These are phyloP conservation scores for Fusarium irregulare DNA, from an alignment of 2,329 filamentous ascomycete species.

Conservation along the genomic window DNA sequence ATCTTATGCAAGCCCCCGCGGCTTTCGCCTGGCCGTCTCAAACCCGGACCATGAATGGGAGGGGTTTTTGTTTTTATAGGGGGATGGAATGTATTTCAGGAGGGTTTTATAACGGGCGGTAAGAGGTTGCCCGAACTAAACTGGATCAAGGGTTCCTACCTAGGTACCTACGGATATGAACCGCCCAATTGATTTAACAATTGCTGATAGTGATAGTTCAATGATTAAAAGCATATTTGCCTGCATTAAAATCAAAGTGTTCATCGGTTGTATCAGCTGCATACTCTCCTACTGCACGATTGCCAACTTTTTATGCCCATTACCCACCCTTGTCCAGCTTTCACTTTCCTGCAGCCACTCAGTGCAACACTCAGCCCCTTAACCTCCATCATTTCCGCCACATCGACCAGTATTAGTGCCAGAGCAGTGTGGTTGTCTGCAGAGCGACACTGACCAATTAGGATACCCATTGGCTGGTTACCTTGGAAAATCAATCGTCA, in stretches of 20 bases:
- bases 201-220: background rate
- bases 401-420: constrained; percentile 14
- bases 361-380: constrained; percentile 27
- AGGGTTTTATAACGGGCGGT: constrained; percentile 18
- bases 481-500: constrained; percentile 19
- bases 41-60: constrained; percentile 26
- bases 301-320: constrained; percentile 26
- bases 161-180: background rate
- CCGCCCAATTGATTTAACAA: background rate
- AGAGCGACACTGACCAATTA: constrained; percentile 15
- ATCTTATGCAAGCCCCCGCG: constrained; percentile 31
- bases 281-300: constrained; percentile 18
- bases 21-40: constrained; percentile 33
- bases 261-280: constrained; percentile 18
- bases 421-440: background rate
- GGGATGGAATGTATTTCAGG: constrained; percentile 22
- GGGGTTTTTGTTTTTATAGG: background rate
- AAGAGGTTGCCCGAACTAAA: background rate
- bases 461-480: constrained; percentile 20
- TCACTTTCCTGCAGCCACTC: constrained; percentile 30
- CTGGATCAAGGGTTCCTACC: background rate
- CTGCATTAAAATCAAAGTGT: background rate
- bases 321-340: constrained; percentile 15
- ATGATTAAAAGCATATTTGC: background rate
- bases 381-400: constrained; percentile 19